Base-by-base conservation (phyloP, 2,329 filamentous ascomycete species). In the Cylindrodendrum hubeiense region DNA sequence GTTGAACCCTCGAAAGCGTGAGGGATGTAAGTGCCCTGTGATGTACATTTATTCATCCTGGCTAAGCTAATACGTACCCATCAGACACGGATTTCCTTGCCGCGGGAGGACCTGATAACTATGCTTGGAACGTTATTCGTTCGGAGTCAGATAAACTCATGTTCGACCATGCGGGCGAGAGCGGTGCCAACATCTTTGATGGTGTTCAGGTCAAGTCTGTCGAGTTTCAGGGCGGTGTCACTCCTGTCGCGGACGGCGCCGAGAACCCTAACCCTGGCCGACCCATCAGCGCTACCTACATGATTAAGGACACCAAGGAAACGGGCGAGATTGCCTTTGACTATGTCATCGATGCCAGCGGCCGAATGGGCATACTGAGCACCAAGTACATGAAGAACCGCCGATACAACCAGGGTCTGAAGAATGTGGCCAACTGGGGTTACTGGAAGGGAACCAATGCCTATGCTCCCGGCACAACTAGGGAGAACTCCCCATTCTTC, bases 321-420 rank as follows among this genome's bases (percentile, higher is more conserved):
- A 68, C 72, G 9, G 84, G 84, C 13, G 69, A 60, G 1, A 82
- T 86, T 56, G 70, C 60, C 1, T 85, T 86, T 63, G 74, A 85
- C 5, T 86, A 85, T 59, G 49, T 87, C 19, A 71, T 87, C 1
- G 84, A 87, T 71, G 85, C 84, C 0, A 82, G 77, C 54, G 85
- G 85, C 3, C 77, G 85, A 13, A 66, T 63, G 1, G 84, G 84
- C 3, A 52, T 87, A 3, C 21, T 86, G 12, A 80, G 75, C 52
- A 86, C 82, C 21, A 84, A 84, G 67, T 85, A 86, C 66, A 60
- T 83, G 24, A 85, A 84, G 73, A 84, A 84, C 67, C 79, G 85
- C 1, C 75, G 72, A 4, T 83, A 76, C 67, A 87, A 86, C 69
- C 66, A 82, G 41, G 80, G 77, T 0, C 74, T 86, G 21, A 85